phyloP scores from a whole-genome alignment of 1,284 basidiomycete species.

The Mixia osmundae region DNA sequence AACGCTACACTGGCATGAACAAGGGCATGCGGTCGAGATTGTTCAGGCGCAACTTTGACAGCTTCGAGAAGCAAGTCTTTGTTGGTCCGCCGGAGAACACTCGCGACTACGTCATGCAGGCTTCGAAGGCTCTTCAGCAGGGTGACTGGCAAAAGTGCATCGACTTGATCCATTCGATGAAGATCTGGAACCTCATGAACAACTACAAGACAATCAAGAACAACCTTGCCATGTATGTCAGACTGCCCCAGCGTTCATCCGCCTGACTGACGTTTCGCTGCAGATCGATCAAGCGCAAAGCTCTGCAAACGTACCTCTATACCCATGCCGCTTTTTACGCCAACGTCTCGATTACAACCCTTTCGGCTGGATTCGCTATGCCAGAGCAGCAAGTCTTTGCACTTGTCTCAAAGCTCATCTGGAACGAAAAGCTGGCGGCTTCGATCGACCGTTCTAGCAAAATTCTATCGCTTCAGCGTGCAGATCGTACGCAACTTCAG shows the following conservation, averaged over 20 bases:
- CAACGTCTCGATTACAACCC: slow-evolving; percentile 62
- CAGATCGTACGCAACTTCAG: slow-evolving; percentile 6
- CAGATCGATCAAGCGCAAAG: slow-evolving; percentile 93
- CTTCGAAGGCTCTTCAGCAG: slow-evolving; percentile 81
- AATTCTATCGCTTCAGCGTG: slow-evolving; percentile 61
- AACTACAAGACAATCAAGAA: slow-evolving; percentile 69
- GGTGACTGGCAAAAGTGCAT: slow-evolving; percentile 93
- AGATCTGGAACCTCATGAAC: slow-evolving; percentile 93
- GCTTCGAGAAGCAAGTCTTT: slow-evolving; percentile 92
- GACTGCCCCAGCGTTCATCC: not conserved
- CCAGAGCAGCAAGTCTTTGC: slow-evolving; percentile 59
- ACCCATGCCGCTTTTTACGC: slow-evolving; percentile 92
- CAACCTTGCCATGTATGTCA: slow-evolving; percentile 64
- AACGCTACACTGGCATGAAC: slow-evolving; percentile 36
- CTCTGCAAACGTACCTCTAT: slow-evolving; percentile 87
- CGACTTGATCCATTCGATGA: slow-evolving; percentile 81
- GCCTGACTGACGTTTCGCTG: slow-evolving; percentile 4
- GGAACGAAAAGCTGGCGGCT: slow-evolving; percentile 85
- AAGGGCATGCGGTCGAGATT: slow-evolving; percentile 72
- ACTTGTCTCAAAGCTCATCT: slow-evolving; percentile 95
- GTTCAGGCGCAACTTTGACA: slow-evolving; percentile 84
- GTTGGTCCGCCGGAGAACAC: slow-evolving; percentile 97
- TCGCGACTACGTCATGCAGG: slow-evolving; percentile 97
- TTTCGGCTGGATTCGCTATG: slow-evolving; percentile 70
- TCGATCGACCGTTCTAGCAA: slow-evolving; percentile 72